These are phyloP conservation scores for Nelumbo lutea DNA, from an alignment of 164 flowering plant genomes.

Conservation along the genomic window DNA sequence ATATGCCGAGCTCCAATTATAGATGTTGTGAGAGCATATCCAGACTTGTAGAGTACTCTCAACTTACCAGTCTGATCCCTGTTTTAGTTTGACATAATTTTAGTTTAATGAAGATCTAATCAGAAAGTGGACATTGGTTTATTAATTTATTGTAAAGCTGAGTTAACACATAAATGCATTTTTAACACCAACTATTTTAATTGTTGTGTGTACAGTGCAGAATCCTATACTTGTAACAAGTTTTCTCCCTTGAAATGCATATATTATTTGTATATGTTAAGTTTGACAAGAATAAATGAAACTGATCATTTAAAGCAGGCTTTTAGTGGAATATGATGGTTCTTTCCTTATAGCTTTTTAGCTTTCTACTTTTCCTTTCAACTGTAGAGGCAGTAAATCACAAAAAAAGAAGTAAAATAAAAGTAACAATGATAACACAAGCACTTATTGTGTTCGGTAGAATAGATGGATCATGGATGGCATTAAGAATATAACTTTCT, in stretches of 20 bases:
- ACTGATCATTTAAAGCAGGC: background rate
- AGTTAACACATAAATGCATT: slow-evolving; percentile 2
- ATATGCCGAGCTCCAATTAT: slow-evolving; percentile 66
- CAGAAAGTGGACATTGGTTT: background rate
- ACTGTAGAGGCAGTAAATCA: no score
- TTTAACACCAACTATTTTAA: background rate
- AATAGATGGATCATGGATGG: no score
- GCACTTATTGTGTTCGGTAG: no score
- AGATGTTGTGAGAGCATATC: slow-evolving; percentile 69
- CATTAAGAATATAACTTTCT: no score
- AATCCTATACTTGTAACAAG: background rate
- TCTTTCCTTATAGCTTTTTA: no score
- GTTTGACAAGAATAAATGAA: slow-evolving; percentile 9
- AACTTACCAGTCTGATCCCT: slow-evolving; percentile 27
- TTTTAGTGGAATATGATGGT: no score
- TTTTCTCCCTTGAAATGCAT: slow-evolving; percentile 4
- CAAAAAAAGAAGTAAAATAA: no score
- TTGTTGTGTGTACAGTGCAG: slow-evolving; percentile 5
- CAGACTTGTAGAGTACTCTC: slow-evolving; percentile 23
- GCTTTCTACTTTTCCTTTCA: no score
- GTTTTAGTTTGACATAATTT: slow-evolving; percentile 15
- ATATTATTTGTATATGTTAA: slow-evolving; percentile 1
- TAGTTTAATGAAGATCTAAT: background rate
- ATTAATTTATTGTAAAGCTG: slow-evolving; percentile 1
- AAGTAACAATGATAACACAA: no score